Base-by-base conservation (phyloP, 2,329 filamentous ascomycete genomes). In the Arachnomyces sp. region DNA sequence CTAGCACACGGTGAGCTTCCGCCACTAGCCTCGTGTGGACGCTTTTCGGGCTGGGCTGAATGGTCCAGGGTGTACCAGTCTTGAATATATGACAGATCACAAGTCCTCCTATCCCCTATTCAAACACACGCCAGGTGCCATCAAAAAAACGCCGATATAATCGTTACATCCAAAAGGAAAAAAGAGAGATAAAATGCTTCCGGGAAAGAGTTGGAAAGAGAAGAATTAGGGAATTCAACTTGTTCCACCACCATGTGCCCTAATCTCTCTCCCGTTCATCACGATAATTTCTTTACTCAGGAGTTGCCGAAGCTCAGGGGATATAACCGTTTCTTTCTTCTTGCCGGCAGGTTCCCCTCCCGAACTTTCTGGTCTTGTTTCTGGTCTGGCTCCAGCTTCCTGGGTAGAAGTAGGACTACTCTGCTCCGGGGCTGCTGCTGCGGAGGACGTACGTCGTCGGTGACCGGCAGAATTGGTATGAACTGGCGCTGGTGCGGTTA, bases 251-350 rank as follows among this genome's bases (percentile, higher is more conserved):
- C 54, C 68, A 57, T 69, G 65, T 47, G 65, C 60, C 41, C 62
- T 54, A n/a, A 73, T 66, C 18, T 70, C 61, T 32, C 50, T 54
- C 48, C 67, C 64, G 30, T 68, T 66, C 16, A 77, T 53, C 45
- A 65, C 69, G 34, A 73, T 66, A 6, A 83, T 65, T 44, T 83
- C 76, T 44, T 74, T 67, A 47, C 74, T 77, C n/a, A 85, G 55
- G 32, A 86, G 49, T 5, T 66, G 61, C 35, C 82, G 70, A 42
- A 86, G 57, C 50, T 85, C 78, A 0, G 77, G 71, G 46, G 74
- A 80, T 34, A 86, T 78, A 12, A 82, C 69, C 48, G 72, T 75
- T 7, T 68, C 58, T 13, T 57, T 57, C 28, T 65, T 60, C 28
- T 56, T 45, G 30, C 9, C 21, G 21, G 21, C 21, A 25, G 52